A percentile compares a stretch with the other conserved stretches of the same genome.
These are phyloP conservation scores for Bifiguratus adelaidae DNA, from an alignment of 192 early-diverging fungal genomes.

Conservation along the genomic window DNA sequence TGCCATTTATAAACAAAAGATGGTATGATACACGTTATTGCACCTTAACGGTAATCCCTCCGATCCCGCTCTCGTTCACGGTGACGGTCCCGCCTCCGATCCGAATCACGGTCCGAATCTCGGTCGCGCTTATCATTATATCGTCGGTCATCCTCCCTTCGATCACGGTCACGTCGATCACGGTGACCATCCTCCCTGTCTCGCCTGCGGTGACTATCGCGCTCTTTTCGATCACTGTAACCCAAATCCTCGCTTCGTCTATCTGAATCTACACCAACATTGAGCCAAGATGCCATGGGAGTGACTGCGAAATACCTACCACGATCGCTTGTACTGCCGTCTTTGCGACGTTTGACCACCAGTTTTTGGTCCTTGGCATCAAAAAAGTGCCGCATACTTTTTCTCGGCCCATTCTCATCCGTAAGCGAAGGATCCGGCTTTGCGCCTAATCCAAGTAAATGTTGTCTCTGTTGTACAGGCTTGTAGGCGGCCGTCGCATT, in stretches of 20 bases:
- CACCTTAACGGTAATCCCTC: too few relatives aligned
- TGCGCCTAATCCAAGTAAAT: constrained; percentile 77
- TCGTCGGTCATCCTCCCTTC: neutral
- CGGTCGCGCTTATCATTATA: too few relatives aligned
- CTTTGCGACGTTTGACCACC: constrained; percentile 16
- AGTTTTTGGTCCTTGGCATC: constrained; percentile 15
- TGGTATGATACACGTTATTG: too few relatives aligned
- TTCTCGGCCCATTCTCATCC: constrained; percentile 21
- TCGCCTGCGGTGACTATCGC: neutral
- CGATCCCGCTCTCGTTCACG: too few relatives aligned
- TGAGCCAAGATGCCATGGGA: too few relatives aligned
- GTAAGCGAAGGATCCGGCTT: constrained; percentile 41
- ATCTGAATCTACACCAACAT: too few relatives aligned
- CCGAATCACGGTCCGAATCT: too few relatives aligned
- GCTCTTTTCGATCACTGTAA: neutral
- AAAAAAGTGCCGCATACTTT: constrained; percentile 3
- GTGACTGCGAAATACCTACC: too few relatives aligned
- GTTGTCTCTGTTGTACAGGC: constrained; percentile 47
- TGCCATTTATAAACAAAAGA: too few relatives aligned
- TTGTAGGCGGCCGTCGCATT: constrained; percentile 9
- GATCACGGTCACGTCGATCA: neutral
- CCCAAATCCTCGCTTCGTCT: constrained; percentile 3
- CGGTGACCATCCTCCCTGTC: too few relatives aligned
- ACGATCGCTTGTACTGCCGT: too few relatives aligned
- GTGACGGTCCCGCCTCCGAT: too few relatives aligned